phyloP scores from a whole-genome alignment of 148 eudicot genomes.

The Fagopyrum tataricum region DNA sequence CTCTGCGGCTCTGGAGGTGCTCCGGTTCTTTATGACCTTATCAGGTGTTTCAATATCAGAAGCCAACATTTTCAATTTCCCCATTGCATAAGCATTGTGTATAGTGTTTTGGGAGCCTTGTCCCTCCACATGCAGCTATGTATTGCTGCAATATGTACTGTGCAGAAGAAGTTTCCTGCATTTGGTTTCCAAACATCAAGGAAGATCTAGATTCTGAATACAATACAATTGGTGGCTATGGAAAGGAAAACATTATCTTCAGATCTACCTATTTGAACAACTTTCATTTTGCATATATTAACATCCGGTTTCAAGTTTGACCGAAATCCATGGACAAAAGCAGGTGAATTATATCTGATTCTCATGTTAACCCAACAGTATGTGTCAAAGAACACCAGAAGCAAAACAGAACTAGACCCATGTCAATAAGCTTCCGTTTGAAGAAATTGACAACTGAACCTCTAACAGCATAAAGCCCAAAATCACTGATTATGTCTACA shows the following conservation, averaged over 20 bases:
- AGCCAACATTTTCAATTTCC: conserved; percentile 66
- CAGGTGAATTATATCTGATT: not conserved
- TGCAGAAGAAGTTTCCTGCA: conserved; percentile 80
- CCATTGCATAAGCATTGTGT: conserved; percentile 76
- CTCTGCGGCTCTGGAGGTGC: conserved; percentile 54
- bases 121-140: conserved; percentile 71
- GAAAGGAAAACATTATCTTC: not conserved
- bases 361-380: not conserved
- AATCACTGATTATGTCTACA: not conserved
- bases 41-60: conserved; percentile 68
- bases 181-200: conserved; percentile 1
- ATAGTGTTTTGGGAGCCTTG: conserved; percentile 58
- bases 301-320: not conserved
- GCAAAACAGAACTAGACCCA: not conserved
- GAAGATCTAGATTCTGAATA: not conserved
- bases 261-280: not conserved
- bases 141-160: conserved; percentile 85
- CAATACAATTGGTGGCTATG: not conserved
- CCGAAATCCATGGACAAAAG: not conserved
- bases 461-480: not conserved
- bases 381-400: not conserved
- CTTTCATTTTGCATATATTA: not conserved
- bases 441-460: not conserved
- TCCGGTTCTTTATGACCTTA: conserved; percentile 53
- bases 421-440: not conserved